These are phyloP conservation scores for Artemisia tridentata DNA, from an alignment of 129 eudicot genomes.

Conservation along the genomic window DNA sequence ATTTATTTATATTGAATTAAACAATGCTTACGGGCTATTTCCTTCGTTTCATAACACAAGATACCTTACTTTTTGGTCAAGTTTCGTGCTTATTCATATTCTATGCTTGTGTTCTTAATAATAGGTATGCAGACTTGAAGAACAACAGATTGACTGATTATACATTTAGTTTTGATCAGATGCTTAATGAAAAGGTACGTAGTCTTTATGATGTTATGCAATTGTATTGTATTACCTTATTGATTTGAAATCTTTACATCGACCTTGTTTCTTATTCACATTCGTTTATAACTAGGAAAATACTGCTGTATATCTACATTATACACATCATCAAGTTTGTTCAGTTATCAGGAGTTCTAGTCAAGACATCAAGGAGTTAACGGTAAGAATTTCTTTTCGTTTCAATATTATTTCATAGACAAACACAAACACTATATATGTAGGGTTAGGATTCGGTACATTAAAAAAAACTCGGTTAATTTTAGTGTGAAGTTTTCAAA, in stretches of 20 bases:
- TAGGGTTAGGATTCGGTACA: too few species aligned
- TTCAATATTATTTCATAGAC: background rate
- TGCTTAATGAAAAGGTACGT: background rate
- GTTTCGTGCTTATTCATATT: background rate
- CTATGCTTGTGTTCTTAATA: background rate
- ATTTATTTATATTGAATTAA: too few species aligned
- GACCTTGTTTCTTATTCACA: background rate
- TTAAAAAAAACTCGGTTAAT: background rate
- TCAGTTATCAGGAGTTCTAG: too few species aligned
- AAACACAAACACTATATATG: background rate
- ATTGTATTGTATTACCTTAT: background rate
- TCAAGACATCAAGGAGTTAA: background rate
- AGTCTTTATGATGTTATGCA: background rate
- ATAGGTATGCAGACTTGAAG: slow-evolving; percentile 1
- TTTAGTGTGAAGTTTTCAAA: background rate
- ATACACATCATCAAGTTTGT: background rate
- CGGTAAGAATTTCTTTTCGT: background rate
- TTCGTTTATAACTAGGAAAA: background rate
- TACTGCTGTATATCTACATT: slow-evolving; percentile 2
- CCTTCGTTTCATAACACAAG: background rate
- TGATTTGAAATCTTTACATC: background rate
- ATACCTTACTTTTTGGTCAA: background rate
- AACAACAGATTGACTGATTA: background rate
- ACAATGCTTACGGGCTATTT: background rate
- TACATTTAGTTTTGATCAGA: slow-evolving; percentile 1